Conservation (phyloP, 2,329 filamentous ascomycete species). For the Plenodomus tracheiphilus region DNA sequence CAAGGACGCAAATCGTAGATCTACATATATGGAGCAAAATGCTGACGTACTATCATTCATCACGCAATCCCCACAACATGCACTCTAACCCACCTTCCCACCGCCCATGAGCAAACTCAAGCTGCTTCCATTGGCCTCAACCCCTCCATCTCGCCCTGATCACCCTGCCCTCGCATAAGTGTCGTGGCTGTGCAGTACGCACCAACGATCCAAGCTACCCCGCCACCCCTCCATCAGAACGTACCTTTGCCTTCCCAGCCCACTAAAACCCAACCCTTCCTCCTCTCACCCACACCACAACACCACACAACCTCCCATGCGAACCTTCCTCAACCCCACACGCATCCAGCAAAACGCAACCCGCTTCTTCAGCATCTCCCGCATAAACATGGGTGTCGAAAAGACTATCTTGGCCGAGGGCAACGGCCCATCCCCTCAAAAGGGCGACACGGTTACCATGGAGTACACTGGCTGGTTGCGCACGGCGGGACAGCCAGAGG, state of each 20-base stretch:
- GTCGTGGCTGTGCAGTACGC: constrained; percentile 17
- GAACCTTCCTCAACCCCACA: constrained; percentile 11
- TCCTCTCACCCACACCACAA: constrained; percentile 8
- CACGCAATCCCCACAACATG: constrained; percentile 13
- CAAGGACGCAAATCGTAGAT: too few relatives aligned
- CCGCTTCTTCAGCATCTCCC: constrained; percentile 17
- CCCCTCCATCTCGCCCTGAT: constrained; percentile 8
- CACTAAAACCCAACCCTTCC: constrained; percentile 12
- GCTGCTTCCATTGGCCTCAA: constrained; percentile 12
- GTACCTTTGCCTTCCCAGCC: constrained; percentile 3
- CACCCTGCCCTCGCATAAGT: constrained; percentile 16
- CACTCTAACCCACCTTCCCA: neutral
- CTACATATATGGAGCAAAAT: neutral
- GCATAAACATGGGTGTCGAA: constrained; percentile 32
- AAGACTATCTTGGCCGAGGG: constrained; percentile 35
- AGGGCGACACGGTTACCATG: constrained; percentile 38
- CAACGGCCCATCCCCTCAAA: constrained; percentile 30
- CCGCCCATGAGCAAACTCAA: constrained; percentile 8
- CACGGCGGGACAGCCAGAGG: constrained; percentile 20
- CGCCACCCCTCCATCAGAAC: constrained; percentile 8
- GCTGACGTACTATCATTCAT: constrained; percentile 8
- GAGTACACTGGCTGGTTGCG: constrained; percentile 38
- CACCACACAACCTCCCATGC: constrained; percentile 14
- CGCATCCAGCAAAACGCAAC: constrained; percentile 9
- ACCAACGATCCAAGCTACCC: constrained; percentile 4